A percentile compares a stretch with the other conserved stretches of the same genome.
phyloP scores from a whole-genome alignment of 257 asterid species.

The Solanum etuberosum region DNA sequence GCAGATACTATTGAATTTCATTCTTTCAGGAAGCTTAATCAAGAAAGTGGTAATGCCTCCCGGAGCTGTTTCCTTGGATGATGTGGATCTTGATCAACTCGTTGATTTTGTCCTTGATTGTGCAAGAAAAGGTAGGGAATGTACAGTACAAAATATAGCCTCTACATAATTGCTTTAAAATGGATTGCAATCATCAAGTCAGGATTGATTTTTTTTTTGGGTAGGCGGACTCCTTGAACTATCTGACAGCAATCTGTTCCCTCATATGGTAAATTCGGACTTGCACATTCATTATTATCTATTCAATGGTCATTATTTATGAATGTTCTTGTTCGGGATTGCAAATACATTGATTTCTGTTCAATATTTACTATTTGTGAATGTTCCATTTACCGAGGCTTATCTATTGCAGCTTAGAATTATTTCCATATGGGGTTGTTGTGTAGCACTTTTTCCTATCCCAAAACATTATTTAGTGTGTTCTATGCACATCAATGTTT shows the following conservation, averaged over 20 bases:
- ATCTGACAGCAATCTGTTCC: constrained; percentile 67
- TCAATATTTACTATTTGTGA: not conserved
- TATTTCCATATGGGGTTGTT: not conserved
- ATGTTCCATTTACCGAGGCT: not conserved
- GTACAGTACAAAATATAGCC: not conserved
- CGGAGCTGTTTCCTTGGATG: constrained; percentile 94
- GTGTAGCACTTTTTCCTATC: not conserved
- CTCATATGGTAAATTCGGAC: constrained; percentile 57
- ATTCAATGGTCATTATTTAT: not conserved
- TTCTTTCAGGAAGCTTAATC: constrained; percentile 74
- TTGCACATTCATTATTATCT: not conserved
- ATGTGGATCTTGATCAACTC: constrained; percentile 96
- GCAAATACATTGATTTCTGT: not conserved
- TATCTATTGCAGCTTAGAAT: not conserved
- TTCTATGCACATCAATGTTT: not conserved
- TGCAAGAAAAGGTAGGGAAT: constrained; percentile 69
- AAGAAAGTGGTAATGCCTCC: constrained; percentile 93
- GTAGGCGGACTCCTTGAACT: constrained; percentile 84
- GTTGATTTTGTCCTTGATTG: constrained; percentile 76
- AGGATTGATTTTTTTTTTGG: not conserved
- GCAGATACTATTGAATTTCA: constrained; percentile 61
- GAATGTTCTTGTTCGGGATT: not conserved
- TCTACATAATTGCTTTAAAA: not conserved
- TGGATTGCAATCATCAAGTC: not conserved
- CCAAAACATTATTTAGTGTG: not conserved